Percentiles rank a stretch among this genome's conserved stretches.
These are phyloP conservation scores for Neonectria neomacrospora DNA, from an alignment of 2,329 filamentous ascomycete species.

Conservation along the genomic window DNA sequence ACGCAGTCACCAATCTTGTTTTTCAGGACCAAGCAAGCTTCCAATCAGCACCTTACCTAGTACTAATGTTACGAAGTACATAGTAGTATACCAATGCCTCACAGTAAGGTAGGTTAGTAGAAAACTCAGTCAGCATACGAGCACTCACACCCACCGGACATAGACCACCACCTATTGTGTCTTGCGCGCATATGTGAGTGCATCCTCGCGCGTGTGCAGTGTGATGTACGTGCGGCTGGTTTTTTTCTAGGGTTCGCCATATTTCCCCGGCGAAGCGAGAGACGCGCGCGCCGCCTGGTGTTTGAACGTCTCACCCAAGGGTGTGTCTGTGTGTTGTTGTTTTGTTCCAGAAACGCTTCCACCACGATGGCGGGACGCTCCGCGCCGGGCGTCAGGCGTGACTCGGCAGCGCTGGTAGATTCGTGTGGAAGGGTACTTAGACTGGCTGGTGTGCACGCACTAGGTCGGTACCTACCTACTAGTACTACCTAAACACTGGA, in stretches of 20 bases:
- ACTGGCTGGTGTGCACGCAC: too few species aligned
- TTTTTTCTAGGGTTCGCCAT: neutral
- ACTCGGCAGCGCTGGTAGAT: conserved; percentile 6
- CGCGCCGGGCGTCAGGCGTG: conserved; percentile 32
- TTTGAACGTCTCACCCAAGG: conserved; percentile 3
- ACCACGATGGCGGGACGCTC: conserved; percentile 39
- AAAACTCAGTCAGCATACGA: neutral
- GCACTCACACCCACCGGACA: neutral
- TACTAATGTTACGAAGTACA: too few species aligned
- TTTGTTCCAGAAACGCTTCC: conserved; percentile 24
- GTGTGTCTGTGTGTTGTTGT: conserved; percentile 22
- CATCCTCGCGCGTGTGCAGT: neutral
- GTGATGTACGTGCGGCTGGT: neutral
- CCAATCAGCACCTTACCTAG: too few species aligned
- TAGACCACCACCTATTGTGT: conserved; percentile 13
- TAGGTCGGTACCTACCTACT: too few species aligned
- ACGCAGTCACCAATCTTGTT: neutral
- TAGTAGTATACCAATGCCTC: too few species aligned
- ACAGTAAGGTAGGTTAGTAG: neutral
- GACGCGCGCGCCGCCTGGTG: conserved; percentile 3
- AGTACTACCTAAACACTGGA: neutral
- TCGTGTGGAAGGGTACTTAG: neutral
- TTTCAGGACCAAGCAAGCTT: neutral
- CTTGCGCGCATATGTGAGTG: conserved; percentile 19
- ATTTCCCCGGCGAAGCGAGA: neutral